Conservation (phyloP, 2,329 filamentous ascomycete species). For the Colletotrichum sp. region DNA sequence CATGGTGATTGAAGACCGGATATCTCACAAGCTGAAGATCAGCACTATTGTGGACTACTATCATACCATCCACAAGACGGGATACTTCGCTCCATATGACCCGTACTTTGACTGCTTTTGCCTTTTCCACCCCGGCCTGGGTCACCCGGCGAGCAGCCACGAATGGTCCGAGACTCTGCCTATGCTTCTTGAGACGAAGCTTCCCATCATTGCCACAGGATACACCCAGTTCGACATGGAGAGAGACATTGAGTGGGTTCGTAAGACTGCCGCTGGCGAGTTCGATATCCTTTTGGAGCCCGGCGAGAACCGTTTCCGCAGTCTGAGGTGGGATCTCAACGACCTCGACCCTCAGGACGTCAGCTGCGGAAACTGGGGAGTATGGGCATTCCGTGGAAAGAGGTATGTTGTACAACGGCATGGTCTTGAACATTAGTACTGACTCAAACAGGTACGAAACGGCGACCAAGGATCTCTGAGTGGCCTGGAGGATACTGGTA, state of each 20-base stretch:
- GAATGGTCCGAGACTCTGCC: slow-evolving; percentile 95
- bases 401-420: slow-evolving; percentile 62
- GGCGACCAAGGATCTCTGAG: slow-evolving; percentile 52
- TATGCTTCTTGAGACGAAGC: slow-evolving; percentile 90
- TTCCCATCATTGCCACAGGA: slow-evolving; percentile 91
- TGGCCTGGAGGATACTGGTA: neutral
- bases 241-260: slow-evolving; percentile 88
- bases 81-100: slow-evolving; percentile 92
- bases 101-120: slow-evolving; percentile 99
- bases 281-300: slow-evolving; percentile 92
- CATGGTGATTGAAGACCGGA: slow-evolving; percentile 89
- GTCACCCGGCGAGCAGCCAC: slow-evolving; percentile 89
- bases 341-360: slow-evolving; percentile 94
- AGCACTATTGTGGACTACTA: slow-evolving; percentile 98
- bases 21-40: slow-evolving; percentile 92
- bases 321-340: slow-evolving; percentile 95
- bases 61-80: slow-evolving; percentile 91
- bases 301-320: slow-evolving; percentile 92
- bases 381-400: slow-evolving; percentile 98
- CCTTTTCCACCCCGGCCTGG: slow-evolving; percentile 94
- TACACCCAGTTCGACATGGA: slow-evolving; percentile 97
- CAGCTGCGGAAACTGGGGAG: slow-evolving; percentile 94
- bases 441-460: slow-evolving; percentile 64
- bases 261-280: slow-evolving; percentile 84
- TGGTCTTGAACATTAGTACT: slow-evolving; percentile 26